phyloP scores from a whole-genome alignment of 352 stramenopile species.

The Phytophthora chlamydospora region DNA sequence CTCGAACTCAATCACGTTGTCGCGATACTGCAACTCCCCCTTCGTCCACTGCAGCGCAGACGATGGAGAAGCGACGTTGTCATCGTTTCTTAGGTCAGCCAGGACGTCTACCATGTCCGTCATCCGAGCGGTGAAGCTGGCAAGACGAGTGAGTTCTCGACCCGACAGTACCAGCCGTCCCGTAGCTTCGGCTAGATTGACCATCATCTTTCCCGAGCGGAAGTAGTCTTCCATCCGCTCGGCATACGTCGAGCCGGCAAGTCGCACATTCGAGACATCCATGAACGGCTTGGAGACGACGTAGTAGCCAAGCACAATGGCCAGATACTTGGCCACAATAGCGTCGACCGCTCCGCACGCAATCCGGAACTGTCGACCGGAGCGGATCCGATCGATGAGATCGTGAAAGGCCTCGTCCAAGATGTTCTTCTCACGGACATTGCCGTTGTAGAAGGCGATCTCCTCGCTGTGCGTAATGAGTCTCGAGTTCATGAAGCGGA shows the following conservation, averaged over 20 bases:
- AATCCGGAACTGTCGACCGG: constrained; percentile 80
- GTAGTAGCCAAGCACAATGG: constrained; percentile 76
- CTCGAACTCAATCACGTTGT: constrained; percentile 85
- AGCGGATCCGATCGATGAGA: constrained; percentile 60
- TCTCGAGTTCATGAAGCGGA: constrained; percentile 84
- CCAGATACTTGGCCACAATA: constrained; percentile 85
- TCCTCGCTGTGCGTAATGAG: constrained; percentile 87
- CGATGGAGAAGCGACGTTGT: constrained; percentile 40
- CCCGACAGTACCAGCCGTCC: constrained; percentile 84
- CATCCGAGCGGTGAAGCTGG: constrained; percentile 73
- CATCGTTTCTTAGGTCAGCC: constrained; percentile 50
- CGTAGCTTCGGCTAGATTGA: constrained; percentile 82
- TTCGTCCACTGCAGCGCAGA: constrained; percentile 49
- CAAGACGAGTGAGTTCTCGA: constrained; percentile 76
- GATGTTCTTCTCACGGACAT: constrained; percentile 73
- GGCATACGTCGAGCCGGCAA: constrained; percentile 53
- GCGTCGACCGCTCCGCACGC: constrained; percentile 77
- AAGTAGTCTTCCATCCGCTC: constrained; percentile 84
- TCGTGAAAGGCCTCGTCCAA: constrained; percentile 62
- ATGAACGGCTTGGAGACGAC: constrained; percentile 72
- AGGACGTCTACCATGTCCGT: constrained; percentile 77
- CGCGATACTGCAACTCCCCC: constrained; percentile 47
- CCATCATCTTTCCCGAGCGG: constrained; percentile 77
- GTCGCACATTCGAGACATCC: constrained; percentile 45
- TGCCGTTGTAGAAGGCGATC: constrained; percentile 90